Evolutionary conservation across 768 basidiomycete genomes (phyloP).

Genomic region (Russula griseocarnosa): DNA sequence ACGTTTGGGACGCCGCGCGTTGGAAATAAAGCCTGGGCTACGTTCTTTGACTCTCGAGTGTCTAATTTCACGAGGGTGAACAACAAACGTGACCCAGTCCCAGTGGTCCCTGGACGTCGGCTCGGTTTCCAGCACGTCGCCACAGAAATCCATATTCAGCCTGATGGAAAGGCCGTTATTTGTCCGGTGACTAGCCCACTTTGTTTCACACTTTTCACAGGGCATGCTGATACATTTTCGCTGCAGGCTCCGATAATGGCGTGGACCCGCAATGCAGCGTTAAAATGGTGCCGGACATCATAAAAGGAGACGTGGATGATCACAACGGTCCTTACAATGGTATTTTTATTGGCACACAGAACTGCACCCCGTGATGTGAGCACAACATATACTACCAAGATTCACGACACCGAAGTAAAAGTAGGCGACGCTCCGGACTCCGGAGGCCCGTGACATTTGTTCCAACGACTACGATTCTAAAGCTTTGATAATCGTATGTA

Average conservation of each 20-base stretch:
- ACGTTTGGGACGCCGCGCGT: slow-evolving; percentile 29
- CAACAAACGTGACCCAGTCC: slow-evolving; percentile 23
- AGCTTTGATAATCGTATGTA: not conserved
- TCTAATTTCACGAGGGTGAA: slow-evolving; percentile 25
- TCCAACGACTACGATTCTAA: not conserved
- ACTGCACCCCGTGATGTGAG: slow-evolving; percentile 30
- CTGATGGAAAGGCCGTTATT: slow-evolving; percentile 10
- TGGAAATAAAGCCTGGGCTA: slow-evolving; percentile 20
- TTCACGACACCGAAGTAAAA: not conserved
- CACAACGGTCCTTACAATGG: slow-evolving; percentile 59
- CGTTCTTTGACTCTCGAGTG: slow-evolving; percentile 23
- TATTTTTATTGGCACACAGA: slow-evolving; percentile 51
- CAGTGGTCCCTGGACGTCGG: slow-evolving; percentile 22
- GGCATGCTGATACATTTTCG: not conserved
- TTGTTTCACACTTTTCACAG: not conserved
- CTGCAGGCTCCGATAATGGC: slow-evolving; percentile 46
- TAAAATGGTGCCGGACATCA: slow-evolving; percentile 49
- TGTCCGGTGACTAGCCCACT: slow-evolving; percentile 14
- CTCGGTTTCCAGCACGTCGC: slow-evolving; percentile 23
- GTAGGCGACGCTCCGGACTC: no score
- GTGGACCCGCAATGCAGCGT: slow-evolving; percentile 53
- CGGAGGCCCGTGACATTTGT: not conserved
- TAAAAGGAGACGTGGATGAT: slow-evolving; percentile 37
- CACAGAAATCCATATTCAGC: slow-evolving; percentile 23
- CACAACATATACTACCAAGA: not conserved